Base-by-base conservation (phyloP, 2,329 filamentous ascomycete genomes). In the Cadophora gregata region DNA sequence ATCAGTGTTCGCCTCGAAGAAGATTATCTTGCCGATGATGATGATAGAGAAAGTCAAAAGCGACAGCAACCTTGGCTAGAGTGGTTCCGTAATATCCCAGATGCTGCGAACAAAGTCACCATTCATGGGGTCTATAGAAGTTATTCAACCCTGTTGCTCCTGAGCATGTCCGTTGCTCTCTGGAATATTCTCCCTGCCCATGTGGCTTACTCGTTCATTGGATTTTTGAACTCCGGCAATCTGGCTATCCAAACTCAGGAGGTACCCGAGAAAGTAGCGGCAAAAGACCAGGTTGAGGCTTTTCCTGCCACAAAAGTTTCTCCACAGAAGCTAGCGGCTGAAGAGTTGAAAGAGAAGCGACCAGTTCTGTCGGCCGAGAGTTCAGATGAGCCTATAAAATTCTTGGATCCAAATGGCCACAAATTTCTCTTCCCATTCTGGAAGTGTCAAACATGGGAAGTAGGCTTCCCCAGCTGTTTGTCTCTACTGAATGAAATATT, bases 151-250 rank as follows among this genome's bases (percentile, higher is more conserved):
- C 63, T 67, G 4, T n/a, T 67, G 7, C 21, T 67, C 1, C 16
- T 64, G 10, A 42, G 47, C 8, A 56, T 67, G 55, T 55, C 65
- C 19, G 21, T 67, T 27, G 33, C 47, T 16, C 19, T 64, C 27
- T 67, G 61, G 65, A 59, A 63, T 36, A 29, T 67, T 4, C 47
- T 67, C 1, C 65, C 65, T 19, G 27, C 60, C 14, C 63, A 56
- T 38, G 33, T 55, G 4, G 65, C 63, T 12, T 68, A 61, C 27
- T 29, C 38, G 21, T 61, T 61, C 27, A 25, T 61, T 8, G 59
- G 42, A 33, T 61, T 61, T 21, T n/a, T 61, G 14, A 61, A 38
- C 1, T 48, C 38, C 21, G 16, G 14, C 6, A 61, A 61, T 50
- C 21, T 61, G 24, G 42, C 19, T 3, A 14, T 19, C 19, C 14